Base-by-base conservation (phyloP, 306 rosid species). In the Citrullus mucosospermus region DNA sequence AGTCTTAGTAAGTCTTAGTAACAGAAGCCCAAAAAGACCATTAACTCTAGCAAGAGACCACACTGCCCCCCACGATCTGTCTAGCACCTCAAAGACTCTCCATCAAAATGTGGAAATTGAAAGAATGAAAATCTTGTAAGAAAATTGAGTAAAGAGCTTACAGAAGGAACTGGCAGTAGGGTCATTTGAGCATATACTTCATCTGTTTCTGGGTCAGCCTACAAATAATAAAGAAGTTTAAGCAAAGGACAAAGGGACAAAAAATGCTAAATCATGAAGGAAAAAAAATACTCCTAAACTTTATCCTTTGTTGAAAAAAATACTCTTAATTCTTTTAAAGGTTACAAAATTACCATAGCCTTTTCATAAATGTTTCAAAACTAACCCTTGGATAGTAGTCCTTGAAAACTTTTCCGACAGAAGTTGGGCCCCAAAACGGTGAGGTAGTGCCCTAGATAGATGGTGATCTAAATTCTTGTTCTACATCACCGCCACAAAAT, bases 161-260 rank as follows among this genome's bases (percentile, higher is more conserved):
- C 99, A 20, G 92, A 85, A 59, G 91, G 84, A 74, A 92, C 90
- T 0, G 99, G 99, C 68, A 83, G 97, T 48, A 95, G 93, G 25
- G 97, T 95, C 93, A 95, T 88, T 91, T 91, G 97, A 25, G 97
- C 97, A 84, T 95, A 95, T 1, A 95, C 96, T 88, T 92, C 92
- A 60, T 95, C 97, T 0, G 97, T 95, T 82, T 95, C 96, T 0
- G 97, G 96, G 83, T 95, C 97, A 30, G 99, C 98, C 98, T 94
- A 84, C 48, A 39, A 12, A 32, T 39, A 36, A 36, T 2, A 75
- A 77, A 66, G 38, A 63, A 12, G 22, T 55, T n/a, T 5, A 32
- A 66, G 38, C 5, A 65, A 65, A 63, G 9, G 8, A 3, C 14
- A 63, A 34, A 7, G 13, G 2, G 2, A 25, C 28, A 25, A 25